Evolutionary conservation across 1,284 basidiomycete species (phyloP).

Genomic region (Puccinia coronata): DNA sequence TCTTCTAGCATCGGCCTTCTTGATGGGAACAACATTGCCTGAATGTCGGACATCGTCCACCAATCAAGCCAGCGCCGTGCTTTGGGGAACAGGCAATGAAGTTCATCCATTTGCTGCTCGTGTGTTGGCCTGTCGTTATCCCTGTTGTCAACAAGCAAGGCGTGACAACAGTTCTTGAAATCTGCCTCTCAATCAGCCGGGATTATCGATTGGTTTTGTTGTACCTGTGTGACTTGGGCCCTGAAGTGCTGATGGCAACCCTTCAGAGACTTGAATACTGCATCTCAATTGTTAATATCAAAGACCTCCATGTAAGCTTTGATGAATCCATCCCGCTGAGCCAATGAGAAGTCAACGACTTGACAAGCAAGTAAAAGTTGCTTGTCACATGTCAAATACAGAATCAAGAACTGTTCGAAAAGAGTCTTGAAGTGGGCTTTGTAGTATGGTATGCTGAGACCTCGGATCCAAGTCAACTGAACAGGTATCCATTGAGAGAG

Average conservation of each 20-base stretch:
- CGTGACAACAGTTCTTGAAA: not conserved
- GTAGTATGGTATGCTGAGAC: not conserved
- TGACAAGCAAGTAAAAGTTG: not conserved
- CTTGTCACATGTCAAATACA: not conserved
- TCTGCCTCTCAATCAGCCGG: too few species aligned
- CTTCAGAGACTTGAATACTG: not conserved
- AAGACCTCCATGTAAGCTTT: not conserved
- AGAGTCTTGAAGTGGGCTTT: not conserved
- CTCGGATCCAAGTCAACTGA: not conserved
- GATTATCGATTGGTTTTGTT: not conserved
- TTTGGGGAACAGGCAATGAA: not conserved
- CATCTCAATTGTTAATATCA: not conserved
- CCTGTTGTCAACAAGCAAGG: not conserved
- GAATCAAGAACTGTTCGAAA: not conserved
- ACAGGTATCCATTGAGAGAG: not conserved
- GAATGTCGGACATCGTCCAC: constrained; percentile 5
- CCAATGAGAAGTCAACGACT: not conserved
- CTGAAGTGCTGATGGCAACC: not conserved
- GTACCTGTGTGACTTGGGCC: not conserved
- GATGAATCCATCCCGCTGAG: not conserved
- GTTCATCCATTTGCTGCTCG: not conserved
- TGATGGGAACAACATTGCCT: not conserved
- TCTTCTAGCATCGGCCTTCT: not conserved
- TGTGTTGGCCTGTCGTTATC: not conserved
- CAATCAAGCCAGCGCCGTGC: constrained; percentile 10